Base-by-base conservation (phyloP, 2,329 filamentous ascomycete species). In the Fusarium siculi region DNA sequence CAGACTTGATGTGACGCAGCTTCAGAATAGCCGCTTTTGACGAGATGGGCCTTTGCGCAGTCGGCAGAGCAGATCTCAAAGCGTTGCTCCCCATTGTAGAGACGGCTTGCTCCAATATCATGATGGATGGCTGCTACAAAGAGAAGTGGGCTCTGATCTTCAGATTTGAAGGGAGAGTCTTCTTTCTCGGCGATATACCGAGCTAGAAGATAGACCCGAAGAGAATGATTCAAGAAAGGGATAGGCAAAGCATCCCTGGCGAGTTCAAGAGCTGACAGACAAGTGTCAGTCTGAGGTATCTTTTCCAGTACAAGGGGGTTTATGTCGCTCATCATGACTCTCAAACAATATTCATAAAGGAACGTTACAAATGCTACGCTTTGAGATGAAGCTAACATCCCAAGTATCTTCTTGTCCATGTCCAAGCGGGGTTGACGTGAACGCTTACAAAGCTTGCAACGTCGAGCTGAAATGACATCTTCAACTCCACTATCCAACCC, bases 101-200 rank as follows among this genome's bases (percentile, higher is more conserved):
- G 61, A 19, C 75, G 68, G n/a, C 80, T 75, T 5, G 77, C 69
- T 42, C 82, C 81, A 16, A 83, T 72, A 71, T 83, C 82, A 63
- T 83, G 82, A 49, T 79, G 79, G 23, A 82, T 74, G 47, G 80
- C 78, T 2, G 80, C 80, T 10, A 81, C 79, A 52, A 83, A 83
- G 25, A 83, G 73, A 21, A 80, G 63, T 4, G 59, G 53, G 3
- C 74, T 56, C 9, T 71, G 65, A 9, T 58, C 42, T 18, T 66
- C 57, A 9, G 43, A 34, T 1, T 44, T 23, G 57, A 68, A 76
- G n/a, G 53, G 42, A 43, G 54, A 64, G 53, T 23, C 18, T 46
- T 79, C 77, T 15, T 59, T 71, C 36, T 75, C 54, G 15, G 73
- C 76, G 5, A 80, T 50, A 64, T 68, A 76, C 30, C 61, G 59